Conservation (phyloP, 805 yeast species). For the Yamadazyma akitaensis region DNA sequence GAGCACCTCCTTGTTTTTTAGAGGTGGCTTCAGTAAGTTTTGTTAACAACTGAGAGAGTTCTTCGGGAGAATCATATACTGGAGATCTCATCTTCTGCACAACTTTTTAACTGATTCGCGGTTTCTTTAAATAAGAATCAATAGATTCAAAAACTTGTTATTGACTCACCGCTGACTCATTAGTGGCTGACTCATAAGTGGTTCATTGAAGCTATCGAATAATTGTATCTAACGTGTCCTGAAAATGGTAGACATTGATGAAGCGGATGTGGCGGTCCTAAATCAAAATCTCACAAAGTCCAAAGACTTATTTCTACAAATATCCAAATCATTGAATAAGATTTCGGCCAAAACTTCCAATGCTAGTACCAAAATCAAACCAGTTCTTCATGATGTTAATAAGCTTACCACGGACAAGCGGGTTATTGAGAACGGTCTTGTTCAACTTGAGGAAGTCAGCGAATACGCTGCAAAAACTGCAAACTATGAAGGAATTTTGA, state of each 20-base stretch:
- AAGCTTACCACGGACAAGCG: slow-evolving; percentile 50
- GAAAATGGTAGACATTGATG: slow-evolving; percentile 54
- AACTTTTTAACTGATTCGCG: neutral
- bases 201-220: too few species aligned
- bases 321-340: slow-evolving; percentile 51
- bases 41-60: slow-evolving; percentile 17
- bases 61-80: slow-evolving; percentile 13
- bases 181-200: neutral
- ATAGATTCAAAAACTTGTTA: neutral
- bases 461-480: slow-evolving; percentile 46
- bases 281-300: slow-evolving; percentile 68
- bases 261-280: slow-evolving; percentile 79
- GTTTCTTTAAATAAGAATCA: too few species aligned
- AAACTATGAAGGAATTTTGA: slow-evolving; percentile 35
- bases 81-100: neutral
- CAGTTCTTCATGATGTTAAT: slow-evolving; percentile 64
- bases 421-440: slow-evolving; percentile 57
- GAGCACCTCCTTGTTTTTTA: slow-evolving; percentile 20
- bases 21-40: slow-evolving; percentile 18
- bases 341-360: slow-evolving; percentile 52
- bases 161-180: neutral
- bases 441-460: slow-evolving; percentile 48
- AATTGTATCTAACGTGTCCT: too few species aligned
- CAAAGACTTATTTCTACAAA: slow-evolving; percentile 50
- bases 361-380: slow-evolving; percentile 65